Percentiles rank a stretch among this genome's conserved stretches.
phyloP scores from a whole-genome alignment of 768 basidiomycete genomes.

The Glaciozyma antarctica region DNA sequence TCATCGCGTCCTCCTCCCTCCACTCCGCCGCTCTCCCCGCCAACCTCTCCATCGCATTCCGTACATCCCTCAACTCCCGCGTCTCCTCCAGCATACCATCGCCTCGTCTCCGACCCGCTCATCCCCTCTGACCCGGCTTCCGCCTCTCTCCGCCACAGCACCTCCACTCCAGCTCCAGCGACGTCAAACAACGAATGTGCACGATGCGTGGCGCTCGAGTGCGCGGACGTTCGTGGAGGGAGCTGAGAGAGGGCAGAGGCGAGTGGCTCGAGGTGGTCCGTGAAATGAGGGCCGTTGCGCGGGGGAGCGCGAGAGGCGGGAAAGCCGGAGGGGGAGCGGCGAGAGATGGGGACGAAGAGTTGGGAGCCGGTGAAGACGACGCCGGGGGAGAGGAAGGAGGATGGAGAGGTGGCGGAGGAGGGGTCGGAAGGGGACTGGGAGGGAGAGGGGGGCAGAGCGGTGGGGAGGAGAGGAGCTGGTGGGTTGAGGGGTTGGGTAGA shows the following conservation, averaged over 20 bases:
- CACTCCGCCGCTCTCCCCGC: background rate
- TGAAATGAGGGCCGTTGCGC: background rate
- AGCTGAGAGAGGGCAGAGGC: background rate
- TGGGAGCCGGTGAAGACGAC: conserved; percentile 12
- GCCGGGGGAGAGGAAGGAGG: conserved; percentile 28
- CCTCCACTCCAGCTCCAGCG: background rate
- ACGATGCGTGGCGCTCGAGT: background rate
- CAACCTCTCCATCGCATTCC: background rate
- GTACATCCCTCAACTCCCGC: background rate
- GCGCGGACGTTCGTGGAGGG: too few species aligned
- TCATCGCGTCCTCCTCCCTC: background rate
- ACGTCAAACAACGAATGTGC: background rate
- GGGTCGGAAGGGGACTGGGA: conserved; percentile 9
- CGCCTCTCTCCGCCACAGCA: background rate
- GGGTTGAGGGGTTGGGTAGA: conserved; percentile 16
- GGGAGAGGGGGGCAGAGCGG: background rate
- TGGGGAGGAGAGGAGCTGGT: conserved; percentile 2
- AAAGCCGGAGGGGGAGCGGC: background rate
- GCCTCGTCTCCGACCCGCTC: background rate
- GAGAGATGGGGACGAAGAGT: conserved; percentile 1
- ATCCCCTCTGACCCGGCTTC: background rate
- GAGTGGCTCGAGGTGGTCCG: too few species aligned
- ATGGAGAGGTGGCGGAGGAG: conserved; percentile 12
- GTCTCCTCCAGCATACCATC: background rate
- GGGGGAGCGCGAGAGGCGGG: background rate